Percentiles rank a stretch among this genome's conserved stretches.
Conservation (phyloP, 2,329 filamentous ascomycete species). For the Zymoseptoria pseudotritici region DNA sequence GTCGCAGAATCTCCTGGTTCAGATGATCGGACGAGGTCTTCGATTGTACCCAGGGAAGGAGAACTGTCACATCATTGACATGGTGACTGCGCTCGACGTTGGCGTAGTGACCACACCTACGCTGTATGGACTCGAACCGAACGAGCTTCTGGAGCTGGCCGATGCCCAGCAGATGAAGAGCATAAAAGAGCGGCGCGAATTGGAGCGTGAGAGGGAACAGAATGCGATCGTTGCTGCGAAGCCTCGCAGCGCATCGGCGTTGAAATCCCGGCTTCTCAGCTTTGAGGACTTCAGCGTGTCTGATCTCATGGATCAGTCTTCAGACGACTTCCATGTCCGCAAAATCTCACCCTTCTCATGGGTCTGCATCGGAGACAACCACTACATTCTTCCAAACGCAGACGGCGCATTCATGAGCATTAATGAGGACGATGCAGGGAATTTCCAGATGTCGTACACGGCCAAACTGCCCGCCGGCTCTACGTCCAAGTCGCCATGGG, state of each 20-base stretch:
- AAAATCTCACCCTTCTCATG: conserved; percentile 68
- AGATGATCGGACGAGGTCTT: conserved; percentile 97
- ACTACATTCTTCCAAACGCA: conserved; percentile 61
- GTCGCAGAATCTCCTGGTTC: conserved; percentile 86
- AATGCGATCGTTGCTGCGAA: conserved; percentile 6
- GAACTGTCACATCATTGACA: conserved; percentile 91
- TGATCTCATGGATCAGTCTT: conserved; percentile 77
- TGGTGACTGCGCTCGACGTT: conserved; percentile 77
- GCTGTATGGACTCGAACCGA: conserved; percentile 83
- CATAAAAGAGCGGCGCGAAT: conserved; percentile 41
- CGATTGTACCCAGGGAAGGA: conserved; percentile 71
- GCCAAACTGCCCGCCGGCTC: conserved; percentile 30
- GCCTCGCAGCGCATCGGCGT: background rate
- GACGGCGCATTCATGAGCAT: conserved; percentile 55
- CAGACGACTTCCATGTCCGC: conserved; percentile 70
- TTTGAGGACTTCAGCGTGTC: conserved; percentile 94
- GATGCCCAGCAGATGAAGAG: conserved; percentile 55
- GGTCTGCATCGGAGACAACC: conserved; percentile 67
- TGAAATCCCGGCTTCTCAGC: conserved; percentile 41
- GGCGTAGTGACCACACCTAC: conserved; percentile 89
- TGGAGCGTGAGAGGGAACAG: conserved; percentile 37
- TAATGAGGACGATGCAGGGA: conserved; percentile 24
- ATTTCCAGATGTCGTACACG: conserved; percentile 37
- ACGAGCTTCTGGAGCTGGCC: conserved; percentile 63
- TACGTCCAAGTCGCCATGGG: conserved; percentile 50